Base-by-base conservation (phyloP, 139 green algal genomes). In the Ettlia oleoabundans region DNA sequence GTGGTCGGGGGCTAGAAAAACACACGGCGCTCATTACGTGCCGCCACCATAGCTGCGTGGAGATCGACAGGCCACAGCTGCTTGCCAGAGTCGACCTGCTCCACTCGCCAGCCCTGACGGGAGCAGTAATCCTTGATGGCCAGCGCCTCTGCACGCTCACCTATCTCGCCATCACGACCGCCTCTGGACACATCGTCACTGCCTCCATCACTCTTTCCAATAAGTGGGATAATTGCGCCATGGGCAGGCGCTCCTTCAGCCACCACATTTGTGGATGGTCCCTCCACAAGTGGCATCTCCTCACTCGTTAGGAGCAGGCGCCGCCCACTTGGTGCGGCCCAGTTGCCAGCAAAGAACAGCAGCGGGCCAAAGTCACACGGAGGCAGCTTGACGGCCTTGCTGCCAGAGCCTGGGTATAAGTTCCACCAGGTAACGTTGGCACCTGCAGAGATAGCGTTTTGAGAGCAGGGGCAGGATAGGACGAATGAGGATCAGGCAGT, bases 31-130 rank as follows among this genome's bases (percentile, higher is more conserved):
- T 30, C 30, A 35, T 38, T 33, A 28, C 73, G 73, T 1, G 53
- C 53, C 35, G 38, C 28, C 35, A 53, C 35, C 73, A 69, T 67
- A 35, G 73, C 53, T 4, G 30, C 22, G 18, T 61, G 33, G 42
- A 80, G 73, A 53, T 80, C 73, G 33, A 53, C 53, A 2, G 73
- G 73, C 53, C 38, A 67, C 26, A 80, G 73, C 52, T 52, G 73
- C 32, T 69, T 51, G 18, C 73, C 73, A 10, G 13, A 2, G 1
- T 35, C 38, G 10, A 80, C 26, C 8, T 26, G 10, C 73, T 80
- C 37, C 52, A 80, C 73, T 10, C 58, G 53, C 73, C 73, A 80
- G 24, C 51, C 24, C 53, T 41, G 19, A 28, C 19, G 4, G 33
- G 71, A 15, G 30, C 70, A 77, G 38, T 32, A 63, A 15, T 22